Base-by-base conservation (phyloP, 2,329 filamentous ascomycete species). In the Rhinocladiella mackenziei region DNA sequence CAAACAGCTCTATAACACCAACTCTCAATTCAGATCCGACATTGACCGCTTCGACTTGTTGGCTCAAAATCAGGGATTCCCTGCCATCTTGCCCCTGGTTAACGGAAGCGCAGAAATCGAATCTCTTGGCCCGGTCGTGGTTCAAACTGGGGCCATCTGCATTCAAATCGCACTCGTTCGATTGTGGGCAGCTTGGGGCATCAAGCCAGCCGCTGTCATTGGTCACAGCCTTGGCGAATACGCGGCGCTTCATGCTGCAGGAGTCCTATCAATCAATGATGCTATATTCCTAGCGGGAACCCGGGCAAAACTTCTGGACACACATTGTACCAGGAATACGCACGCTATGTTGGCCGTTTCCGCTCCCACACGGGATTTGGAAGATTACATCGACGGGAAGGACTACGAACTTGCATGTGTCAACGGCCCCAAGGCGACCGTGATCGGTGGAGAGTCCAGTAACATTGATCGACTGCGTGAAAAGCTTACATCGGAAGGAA, bases 391-490 rank as follows among this genome's bases (percentile, higher is more conserved):
- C n/a, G n/a, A n/a, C n/a, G n/a, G n/a, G n/a, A n/a, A n/a, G n/a
- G 0, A 11, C 19, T 14, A 18, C 23, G 73, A 77, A 55, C 65
- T 81, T 48, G 83, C 86, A 11, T 92, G 87, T 67, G 76, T 88
- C 61, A 94, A 94, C 56, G 80, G 83, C 0, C 80, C 82, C 0
- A 72, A 78, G 38, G 84, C 88, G 60, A 89, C 81, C 7, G 87
- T 92, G 2, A 70, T 92, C n/a, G 78, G 77, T 49, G 67, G 77
- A 11, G 74, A 73, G 42, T 74, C 77, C 37, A 70, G 79, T 28
- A 72, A 82, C 48, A 77, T 85, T 41, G 70, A 77, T 46, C 67
- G 68, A 3, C 68, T 80, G 11, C 71, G 63, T 45, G 63, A 74
- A 6, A 58, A 68, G 20, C 69, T 84, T 3, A 62, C 69, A 10